A percentile compares a stretch with the other conserved stretches of the same genome.
Conservation (phyloP, 768 basidiomycete genomes). For the Suillus americanus region DNA sequence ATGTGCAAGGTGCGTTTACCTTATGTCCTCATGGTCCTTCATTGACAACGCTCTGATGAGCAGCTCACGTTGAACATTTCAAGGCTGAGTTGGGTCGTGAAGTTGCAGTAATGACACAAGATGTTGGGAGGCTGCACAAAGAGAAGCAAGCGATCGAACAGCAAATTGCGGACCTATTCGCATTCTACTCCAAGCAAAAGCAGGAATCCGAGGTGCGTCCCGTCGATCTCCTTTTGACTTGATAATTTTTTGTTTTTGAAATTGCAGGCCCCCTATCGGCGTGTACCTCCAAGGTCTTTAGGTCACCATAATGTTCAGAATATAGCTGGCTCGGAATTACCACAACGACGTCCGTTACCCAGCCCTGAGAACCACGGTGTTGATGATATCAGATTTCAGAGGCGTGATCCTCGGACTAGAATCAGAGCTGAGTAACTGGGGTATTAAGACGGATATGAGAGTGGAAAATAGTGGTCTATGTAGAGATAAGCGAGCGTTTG, state of each 20-base stretch:
- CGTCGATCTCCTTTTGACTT: not conserved
- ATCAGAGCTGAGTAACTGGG: not conserved
- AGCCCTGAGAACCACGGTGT: constrained; percentile 20
- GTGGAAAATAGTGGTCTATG: not conserved
- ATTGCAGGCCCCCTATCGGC: constrained; percentile 24
- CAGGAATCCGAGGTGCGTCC: constrained; percentile 34
- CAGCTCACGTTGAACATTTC: constrained; percentile 86
- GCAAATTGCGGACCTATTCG: constrained; percentile 71
- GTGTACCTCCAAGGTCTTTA: constrained; percentile 18
- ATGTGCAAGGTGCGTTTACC: constrained; percentile 62
- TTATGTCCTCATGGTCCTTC: not conserved
- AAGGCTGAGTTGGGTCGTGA: constrained; percentile 78
- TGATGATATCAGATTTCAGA: not conserved
- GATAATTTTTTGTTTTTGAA: not conserved
- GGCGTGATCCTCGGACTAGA: not conserved
- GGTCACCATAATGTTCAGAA: constrained; percentile 29
- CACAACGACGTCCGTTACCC: constrained; percentile 28
- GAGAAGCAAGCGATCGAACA: constrained; percentile 66
- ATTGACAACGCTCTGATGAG: constrained; percentile 4
- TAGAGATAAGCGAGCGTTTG: not conserved
- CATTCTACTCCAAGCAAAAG: constrained; percentile 70
- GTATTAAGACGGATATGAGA: not conserved
- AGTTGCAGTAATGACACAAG: constrained; percentile 70
- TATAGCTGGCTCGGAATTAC: constrained; percentile 20
- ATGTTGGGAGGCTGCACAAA: constrained; percentile 65